Conservation (phyloP, 805 yeast species). For the Ogataea nitratoaversa region DNA sequence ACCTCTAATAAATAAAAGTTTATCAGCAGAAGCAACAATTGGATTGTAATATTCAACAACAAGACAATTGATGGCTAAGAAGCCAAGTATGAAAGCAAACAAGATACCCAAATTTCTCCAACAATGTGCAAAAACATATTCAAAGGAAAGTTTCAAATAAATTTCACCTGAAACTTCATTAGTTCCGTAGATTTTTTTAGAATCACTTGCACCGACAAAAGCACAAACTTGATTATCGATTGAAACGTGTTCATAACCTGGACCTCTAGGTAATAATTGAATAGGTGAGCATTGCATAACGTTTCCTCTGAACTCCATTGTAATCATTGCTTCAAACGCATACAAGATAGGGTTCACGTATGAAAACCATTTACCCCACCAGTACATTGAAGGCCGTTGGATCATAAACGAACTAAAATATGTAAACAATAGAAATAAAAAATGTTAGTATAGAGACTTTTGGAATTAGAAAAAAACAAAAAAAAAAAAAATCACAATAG, state of each 20-base stretch:
- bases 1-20: constrained; percentile 27
- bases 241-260: constrained; percentile 43
- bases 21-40: constrained; percentile 29
- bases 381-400: constrained; percentile 54
- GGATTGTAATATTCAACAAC: constrained; percentile 31
- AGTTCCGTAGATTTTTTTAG: constrained; percentile 18
- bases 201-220: constrained; percentile 42
- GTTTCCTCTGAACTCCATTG: constrained; percentile 53
- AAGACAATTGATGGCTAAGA: constrained; percentile 28
- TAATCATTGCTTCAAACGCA: constrained; percentile 50
- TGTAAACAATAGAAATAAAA: not conserved
- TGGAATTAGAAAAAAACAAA: no score
- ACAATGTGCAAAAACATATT: constrained; percentile 52
- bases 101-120: constrained; percentile 77
- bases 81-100: constrained; percentile 39
- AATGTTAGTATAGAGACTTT: not conserved
- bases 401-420: constrained; percentile 52
- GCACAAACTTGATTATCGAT: constrained; percentile 45
- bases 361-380: constrained; percentile 59
- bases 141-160: constrained; percentile 41
- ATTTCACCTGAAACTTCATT: constrained; percentile 47
- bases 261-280: constrained; percentile 50
- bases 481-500: no score
- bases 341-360: constrained; percentile 46
- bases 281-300: constrained; percentile 43